phyloP scores from a whole-genome alignment of 805 yeast genomes.

The Candida germanica region DNA sequence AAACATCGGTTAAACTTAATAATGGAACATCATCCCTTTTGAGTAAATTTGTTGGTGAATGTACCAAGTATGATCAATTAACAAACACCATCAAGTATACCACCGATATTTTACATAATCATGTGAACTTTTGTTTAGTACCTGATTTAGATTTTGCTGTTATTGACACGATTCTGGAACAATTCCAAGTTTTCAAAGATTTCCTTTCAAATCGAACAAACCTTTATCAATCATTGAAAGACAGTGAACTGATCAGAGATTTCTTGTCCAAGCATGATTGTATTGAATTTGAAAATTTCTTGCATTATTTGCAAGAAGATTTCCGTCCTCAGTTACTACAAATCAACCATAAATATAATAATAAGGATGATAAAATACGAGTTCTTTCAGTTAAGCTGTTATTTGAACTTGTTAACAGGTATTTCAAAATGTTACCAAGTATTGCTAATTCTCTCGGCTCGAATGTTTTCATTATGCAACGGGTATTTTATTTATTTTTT shows the following conservation, averaged over 20 bases:
- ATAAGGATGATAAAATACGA: conserved; percentile 17
- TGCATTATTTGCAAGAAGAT: conserved; percentile 22
- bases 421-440: conserved; percentile 36
- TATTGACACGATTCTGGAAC: conserved; percentile 22
- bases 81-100: conserved; percentile 8
- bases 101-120: conserved; percentile 10
- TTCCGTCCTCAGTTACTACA: conserved; percentile 25
- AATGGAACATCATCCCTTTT: conserved; percentile 34
- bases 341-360: conserved; percentile 25
- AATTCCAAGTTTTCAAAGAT: conserved; percentile 24
- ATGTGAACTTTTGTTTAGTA: conserved; percentile 14
- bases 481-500: conserved; percentile 33
- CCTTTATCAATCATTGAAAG: conserved; percentile 12
- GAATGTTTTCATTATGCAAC: conserved; percentile 25
- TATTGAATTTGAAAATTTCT: conserved; percentile 29
- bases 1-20: conserved; percentile 31
- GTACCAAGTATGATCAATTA: conserved; percentile 9
- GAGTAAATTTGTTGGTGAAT: conserved; percentile 23
- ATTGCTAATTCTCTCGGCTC: conserved; percentile 28
- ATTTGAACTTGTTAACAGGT: conserved; percentile 32
- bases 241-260: conserved; percentile 12
- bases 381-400: conserved; percentile 28
- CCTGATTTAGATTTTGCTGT: conserved; percentile 36
- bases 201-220: conserved; percentile 17
- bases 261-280: conserved; percentile 16